A percentile compares a stretch with the other conserved stretches of the same genome.
phyloP scores from a whole-genome alignment of 345 rosid species.

The Zanthoxylum bungeanum region DNA sequence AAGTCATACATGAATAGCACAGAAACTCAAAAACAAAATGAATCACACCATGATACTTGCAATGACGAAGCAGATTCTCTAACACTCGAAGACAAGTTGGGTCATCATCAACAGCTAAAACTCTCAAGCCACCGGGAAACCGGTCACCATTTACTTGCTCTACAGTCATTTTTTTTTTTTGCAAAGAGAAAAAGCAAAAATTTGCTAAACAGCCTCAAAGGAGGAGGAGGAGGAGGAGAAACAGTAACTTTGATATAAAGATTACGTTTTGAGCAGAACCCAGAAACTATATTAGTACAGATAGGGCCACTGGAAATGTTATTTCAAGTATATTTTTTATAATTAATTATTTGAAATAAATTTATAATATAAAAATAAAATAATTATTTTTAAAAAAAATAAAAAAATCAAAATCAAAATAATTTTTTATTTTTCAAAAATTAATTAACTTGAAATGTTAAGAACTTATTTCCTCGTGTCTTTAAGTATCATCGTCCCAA shows the following conservation, averaged over 20 bases:
- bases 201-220: neutral
- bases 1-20: slow-evolving; percentile 4
- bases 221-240: neutral
- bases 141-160: slow-evolving; percentile 41
- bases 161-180: slow-evolving; percentile 39
- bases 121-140: slow-evolving; percentile 77
- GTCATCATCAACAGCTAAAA: slow-evolving; percentile 82
- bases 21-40: neutral
- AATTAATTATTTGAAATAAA: too few relatives aligned
- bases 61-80: slow-evolving; percentile 55
- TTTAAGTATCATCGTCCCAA: too few relatives aligned
- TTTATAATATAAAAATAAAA: too few relatives aligned
- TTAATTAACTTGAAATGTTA: too few relatives aligned
- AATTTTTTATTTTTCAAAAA: too few relatives aligned
- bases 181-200: neutral
- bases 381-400: too few relatives aligned
- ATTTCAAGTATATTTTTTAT: too few relatives aligned
- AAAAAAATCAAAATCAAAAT: too few relatives aligned
- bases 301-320: too few relatives aligned
- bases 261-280: slow-evolving; percentile 17
- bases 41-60: slow-evolving; percentile 57
- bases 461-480: too few relatives aligned
- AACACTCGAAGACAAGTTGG: slow-evolving; percentile 62
- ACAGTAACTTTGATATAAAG: neutral
- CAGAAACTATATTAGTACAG: slow-evolving; percentile 18